These are phyloP conservation scores for Hevea brasiliensis DNA, from an alignment of 345 rosid genomes.

Conservation along the genomic window DNA sequence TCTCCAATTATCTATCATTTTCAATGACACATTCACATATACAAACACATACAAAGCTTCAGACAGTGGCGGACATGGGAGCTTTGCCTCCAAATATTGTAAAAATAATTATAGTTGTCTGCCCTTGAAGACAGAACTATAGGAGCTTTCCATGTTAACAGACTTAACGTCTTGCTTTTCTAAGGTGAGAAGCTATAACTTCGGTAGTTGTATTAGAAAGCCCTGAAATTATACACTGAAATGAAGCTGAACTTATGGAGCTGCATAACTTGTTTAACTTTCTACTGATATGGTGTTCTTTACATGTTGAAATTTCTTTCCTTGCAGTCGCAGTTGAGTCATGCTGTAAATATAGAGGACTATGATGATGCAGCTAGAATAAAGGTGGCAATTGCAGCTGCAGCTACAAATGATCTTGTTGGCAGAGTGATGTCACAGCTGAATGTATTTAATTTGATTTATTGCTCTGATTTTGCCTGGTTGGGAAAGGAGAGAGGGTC, in stretches of 20 bases:
- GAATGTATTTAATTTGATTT: constrained; percentile 43
- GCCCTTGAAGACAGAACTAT: neutral
- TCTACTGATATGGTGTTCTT: neutral
- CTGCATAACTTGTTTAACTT: neutral
- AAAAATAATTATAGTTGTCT: no score
- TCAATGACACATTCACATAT: no score
- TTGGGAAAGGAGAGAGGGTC: neutral
- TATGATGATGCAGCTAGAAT: constrained; percentile 78
- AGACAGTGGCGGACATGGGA: no score
- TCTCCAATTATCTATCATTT: no score
- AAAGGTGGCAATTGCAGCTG: constrained; percentile 92
- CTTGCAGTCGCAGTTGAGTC: constrained; percentile 60
- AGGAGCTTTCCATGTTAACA: neutral
- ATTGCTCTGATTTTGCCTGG: neutral
- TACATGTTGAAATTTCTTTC: neutral
- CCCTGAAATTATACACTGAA: neutral
- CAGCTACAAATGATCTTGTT: constrained; percentile 69
- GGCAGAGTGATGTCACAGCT: constrained; percentile 67
- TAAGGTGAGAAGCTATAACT: neutral
- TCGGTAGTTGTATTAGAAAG: neutral
- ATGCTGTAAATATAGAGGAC: constrained; percentile 63
- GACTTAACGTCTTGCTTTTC: neutral
- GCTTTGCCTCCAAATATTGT: no score
- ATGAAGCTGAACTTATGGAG: neutral
- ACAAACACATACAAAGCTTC: no score